These are phyloP conservation scores for Crithidia fasciculata DNA, from an alignment of 208 protist genomes.

Conservation along the genomic window DNA sequence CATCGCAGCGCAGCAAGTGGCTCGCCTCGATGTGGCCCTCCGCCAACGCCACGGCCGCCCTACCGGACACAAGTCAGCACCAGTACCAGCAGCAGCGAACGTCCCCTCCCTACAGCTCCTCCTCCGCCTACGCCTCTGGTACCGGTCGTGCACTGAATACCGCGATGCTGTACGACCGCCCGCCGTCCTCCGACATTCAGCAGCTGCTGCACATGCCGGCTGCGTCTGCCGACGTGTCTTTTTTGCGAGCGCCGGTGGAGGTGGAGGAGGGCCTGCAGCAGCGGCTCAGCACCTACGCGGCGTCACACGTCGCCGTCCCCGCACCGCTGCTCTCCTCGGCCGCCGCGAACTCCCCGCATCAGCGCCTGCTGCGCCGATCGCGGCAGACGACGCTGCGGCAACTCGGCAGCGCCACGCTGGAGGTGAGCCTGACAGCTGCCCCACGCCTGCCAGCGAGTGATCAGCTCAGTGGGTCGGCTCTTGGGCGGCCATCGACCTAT, in stretches of 20 bases:
- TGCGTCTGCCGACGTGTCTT: constrained; percentile 8
- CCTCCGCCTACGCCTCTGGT: background rate
- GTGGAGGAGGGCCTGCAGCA: constrained; percentile 40
- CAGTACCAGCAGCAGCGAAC: background rate
- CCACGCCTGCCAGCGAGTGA: constrained; percentile 57
- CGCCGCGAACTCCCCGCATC: background rate
- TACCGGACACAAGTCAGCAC: background rate
- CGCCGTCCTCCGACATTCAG: background rate
- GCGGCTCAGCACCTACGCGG: constrained; percentile 28
- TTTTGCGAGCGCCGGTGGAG: constrained; percentile 6
- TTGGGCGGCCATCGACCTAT: constrained; percentile 55
- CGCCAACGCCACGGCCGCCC: background rate
- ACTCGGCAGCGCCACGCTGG: constrained; percentile 35
- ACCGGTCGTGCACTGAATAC: constrained; percentile 11
- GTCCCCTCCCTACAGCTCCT: background rate
- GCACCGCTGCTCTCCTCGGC: constrained; percentile 7
- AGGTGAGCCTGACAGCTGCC: constrained; percentile 22
- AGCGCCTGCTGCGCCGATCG: background rate
- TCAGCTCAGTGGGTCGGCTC: constrained; percentile 64
- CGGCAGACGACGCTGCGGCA: constrained; percentile 45
- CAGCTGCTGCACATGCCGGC: constrained; percentile 14
- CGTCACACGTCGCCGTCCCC: constrained; percentile 18
- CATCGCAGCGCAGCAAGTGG: constrained; percentile 22
- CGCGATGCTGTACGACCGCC: constrained; percentile 10
- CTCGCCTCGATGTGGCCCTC: constrained; percentile 22